A percentile compares a stretch with the other conserved stretches of the same genome.
Evolutionary conservation across 306 rosid species (phyloP).

Genomic region (Cucumis cinereus): DNA sequence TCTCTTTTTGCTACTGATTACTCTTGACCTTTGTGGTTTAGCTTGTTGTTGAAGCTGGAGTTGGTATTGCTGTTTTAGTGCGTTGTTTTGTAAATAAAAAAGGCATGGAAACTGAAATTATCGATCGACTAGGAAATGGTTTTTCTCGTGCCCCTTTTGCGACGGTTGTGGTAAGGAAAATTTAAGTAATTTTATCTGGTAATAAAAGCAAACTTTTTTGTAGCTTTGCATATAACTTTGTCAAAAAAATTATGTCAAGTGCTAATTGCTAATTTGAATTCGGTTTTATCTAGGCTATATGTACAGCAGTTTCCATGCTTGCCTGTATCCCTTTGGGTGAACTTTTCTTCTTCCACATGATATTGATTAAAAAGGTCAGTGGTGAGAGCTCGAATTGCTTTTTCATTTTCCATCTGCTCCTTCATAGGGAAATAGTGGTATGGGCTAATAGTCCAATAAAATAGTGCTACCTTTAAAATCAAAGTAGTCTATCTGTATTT

Average conservation of each 20-base stretch:
- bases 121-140: constrained; percentile 94
- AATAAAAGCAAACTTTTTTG: not conserved
- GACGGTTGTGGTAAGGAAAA: constrained; percentile 64
- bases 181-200: not conserved
- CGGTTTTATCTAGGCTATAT: constrained; percentile 51
- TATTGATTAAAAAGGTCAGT: constrained; percentile 89
- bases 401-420: not conserved
- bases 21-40: constrained; percentile 17
- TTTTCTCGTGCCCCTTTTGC: constrained; percentile 93
- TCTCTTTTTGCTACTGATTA: not conserved
- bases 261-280: constrained; percentile 18
- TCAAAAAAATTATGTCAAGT: constrained; percentile 4
- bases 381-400: constrained; percentile 15
- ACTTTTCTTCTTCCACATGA: constrained; percentile 96
- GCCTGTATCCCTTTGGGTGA: constrained; percentile 91
- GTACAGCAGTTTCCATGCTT: constrained; percentile 82
- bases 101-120: constrained; percentile 82
- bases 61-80: constrained; percentile 79
- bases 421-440: not conserved
- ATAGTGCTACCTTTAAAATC: not conserved
- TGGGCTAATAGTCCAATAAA: not conserved
- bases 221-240: not conserved
- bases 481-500: not conserved
- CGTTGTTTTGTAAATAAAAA: constrained; percentile 81
- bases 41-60: constrained; percentile 93